phyloP scores from a whole-genome alignment of 352 stramenopile species.

The Globisporangium camurandrum region DNA sequence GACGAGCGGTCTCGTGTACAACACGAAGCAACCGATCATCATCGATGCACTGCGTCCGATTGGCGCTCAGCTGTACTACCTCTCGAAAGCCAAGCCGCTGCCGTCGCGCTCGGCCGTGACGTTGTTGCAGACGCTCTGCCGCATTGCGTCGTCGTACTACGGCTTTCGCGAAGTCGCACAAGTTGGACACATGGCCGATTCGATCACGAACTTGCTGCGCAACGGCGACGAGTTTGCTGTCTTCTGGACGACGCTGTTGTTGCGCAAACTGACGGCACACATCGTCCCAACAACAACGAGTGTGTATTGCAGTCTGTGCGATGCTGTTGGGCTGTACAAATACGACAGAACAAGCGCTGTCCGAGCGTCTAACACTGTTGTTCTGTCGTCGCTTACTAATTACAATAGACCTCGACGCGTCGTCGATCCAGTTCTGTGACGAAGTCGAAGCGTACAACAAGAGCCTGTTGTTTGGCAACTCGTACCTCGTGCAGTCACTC shows the following conservation, averaged over 20 bases:
- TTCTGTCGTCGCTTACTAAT: too few species aligned
- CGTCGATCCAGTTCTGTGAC: constrained; percentile 53
- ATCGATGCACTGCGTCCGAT: constrained; percentile 71
- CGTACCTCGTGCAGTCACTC: constrained; percentile 57
- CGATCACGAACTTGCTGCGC: constrained; percentile 64
- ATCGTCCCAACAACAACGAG: constrained; percentile 12
- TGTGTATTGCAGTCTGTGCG: constrained; percentile 3
- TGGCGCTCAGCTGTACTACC: constrained; percentile 70
- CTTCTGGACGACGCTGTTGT: constrained; percentile 77
- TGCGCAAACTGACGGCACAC: constrained; percentile 59
- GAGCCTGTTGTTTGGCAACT: constrained; percentile 61
- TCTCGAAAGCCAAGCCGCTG: constrained; percentile 59
- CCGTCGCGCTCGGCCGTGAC: constrained; percentile 56
- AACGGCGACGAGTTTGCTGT: constrained; percentile 83
- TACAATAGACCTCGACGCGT: constrained; percentile 32
- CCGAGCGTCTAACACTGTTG: too few species aligned
- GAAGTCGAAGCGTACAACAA: constrained; percentile 75
- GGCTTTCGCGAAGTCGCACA: constrained; percentile 81
- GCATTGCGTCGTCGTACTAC: constrained; percentile 82
- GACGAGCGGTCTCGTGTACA: constrained; percentile 74
- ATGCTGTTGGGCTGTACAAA: too few species aligned
- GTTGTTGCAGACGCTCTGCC: constrained; percentile 77
- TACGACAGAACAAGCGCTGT: too few species aligned
- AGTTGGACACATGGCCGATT: constrained; percentile 66
- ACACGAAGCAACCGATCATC: constrained; percentile 74